These are phyloP conservation scores for Stephanodiscus minutulus DNA, from an alignment of 108 stramenopile genomes.

Conservation along the genomic window DNA sequence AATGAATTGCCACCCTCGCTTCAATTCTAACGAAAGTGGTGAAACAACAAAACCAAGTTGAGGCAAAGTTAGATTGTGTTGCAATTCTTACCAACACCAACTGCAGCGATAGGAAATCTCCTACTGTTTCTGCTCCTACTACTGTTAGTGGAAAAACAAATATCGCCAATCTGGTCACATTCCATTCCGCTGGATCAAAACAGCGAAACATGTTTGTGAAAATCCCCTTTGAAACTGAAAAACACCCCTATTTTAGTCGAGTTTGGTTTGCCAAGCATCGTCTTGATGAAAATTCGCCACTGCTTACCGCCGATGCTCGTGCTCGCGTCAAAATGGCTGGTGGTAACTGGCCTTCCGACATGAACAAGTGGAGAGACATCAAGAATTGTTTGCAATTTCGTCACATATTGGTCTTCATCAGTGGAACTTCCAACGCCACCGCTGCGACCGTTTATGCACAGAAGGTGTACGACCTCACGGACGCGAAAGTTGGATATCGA, in stretches of 20 bases:
- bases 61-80: constrained; percentile 71
- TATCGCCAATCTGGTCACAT: constrained; percentile 5
- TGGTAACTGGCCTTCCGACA: constrained; percentile 71
- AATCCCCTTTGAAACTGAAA: constrained; percentile 63
- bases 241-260: constrained; percentile 80
- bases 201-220: constrained; percentile 67
- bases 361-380: constrained; percentile 58
- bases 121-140: too few relatives aligned
- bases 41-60: constrained; percentile 37
- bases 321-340: constrained; percentile 57
- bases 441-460: constrained; percentile 76
- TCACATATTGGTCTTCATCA: constrained; percentile 72
- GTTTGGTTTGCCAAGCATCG: constrained; percentile 79
- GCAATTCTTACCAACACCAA: constrained; percentile 56
- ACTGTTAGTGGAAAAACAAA: background rate
- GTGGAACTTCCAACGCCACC: constrained; percentile 74
- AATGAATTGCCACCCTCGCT: background rate
- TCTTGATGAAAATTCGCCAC: constrained; percentile 72
- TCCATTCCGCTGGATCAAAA: constrained; percentile 23
- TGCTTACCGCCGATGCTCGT: constrained; percentile 57
- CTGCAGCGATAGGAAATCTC: background rate
- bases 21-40: too few relatives aligned
- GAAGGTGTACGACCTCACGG: constrained; percentile 75
- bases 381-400: constrained; percentile 66
- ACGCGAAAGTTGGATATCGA: constrained; percentile 78